A percentile compares a stretch with the other conserved stretches of the same genome.
Conservation (phyloP, 2,329 filamentous ascomycete species). For the Cordyceps militaris region DNA sequence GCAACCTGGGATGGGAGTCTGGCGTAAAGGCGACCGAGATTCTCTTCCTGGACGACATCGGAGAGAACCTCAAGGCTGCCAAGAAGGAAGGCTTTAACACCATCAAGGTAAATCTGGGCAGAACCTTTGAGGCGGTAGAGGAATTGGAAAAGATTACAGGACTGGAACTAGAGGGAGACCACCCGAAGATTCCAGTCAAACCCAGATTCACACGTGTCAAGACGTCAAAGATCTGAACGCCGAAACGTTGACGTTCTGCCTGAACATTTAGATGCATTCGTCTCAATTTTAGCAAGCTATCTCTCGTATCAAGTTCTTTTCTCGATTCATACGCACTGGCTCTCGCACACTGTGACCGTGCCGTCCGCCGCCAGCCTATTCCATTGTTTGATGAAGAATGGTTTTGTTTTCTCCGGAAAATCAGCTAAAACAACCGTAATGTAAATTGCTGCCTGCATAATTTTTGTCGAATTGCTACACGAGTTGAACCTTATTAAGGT, state of each 20-base stretch:
- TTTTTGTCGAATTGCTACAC: neutral
- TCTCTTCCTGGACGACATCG: constrained; percentile 89
- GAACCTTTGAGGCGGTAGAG: constrained; percentile 71
- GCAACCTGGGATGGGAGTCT: constrained; percentile 35
- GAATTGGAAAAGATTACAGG: constrained; percentile 72
- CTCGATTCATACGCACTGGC: constrained; percentile 16
- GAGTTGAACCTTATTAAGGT: constrained; percentile 10
- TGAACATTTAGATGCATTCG: neutral
- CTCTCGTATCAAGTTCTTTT: neutral
- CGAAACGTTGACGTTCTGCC: too few species aligned
- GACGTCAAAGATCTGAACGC: constrained; percentile 36
- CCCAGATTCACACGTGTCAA: constrained; percentile 28
- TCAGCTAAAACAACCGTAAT: neutral
- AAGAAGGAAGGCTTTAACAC: constrained; percentile 69
- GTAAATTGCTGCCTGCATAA: neutral
- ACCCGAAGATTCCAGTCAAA: constrained; percentile 42
- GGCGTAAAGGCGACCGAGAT: constrained; percentile 59
- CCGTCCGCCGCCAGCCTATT: constrained; percentile 23
- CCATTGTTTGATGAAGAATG: constrained; percentile 26
- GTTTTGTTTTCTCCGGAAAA: constrained; percentile 19
- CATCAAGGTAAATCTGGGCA: constrained; percentile 76
- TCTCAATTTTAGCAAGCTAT: constrained; percentile 12
- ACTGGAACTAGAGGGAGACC: constrained; percentile 50
- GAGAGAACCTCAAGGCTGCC: constrained; percentile 80
- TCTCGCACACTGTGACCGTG: constrained; percentile 20